These are phyloP conservation scores for Cryptococcus sp. DNA, from an alignment of 1,284 basidiomycete genomes.

Conservation along the genomic window DNA sequence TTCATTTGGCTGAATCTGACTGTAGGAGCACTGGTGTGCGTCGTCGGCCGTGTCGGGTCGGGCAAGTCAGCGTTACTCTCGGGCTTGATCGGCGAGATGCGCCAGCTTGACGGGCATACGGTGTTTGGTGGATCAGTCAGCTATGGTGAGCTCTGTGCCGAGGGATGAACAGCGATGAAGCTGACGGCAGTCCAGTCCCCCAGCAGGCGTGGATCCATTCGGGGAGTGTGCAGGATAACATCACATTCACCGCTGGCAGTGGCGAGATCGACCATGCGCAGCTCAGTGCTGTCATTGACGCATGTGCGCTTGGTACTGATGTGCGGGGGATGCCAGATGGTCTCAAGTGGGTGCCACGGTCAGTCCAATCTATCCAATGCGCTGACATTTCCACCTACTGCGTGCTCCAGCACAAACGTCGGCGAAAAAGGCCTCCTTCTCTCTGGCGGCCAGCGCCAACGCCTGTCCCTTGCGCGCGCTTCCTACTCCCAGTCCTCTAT, in stretches of 20 bases:
- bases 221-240: slow-evolving; percentile 58
- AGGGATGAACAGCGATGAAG: slow-evolving; percentile 21
- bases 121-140: slow-evolving; percentile 62
- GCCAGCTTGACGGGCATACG: slow-evolving; percentile 60
- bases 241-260: slow-evolving; percentile 30
- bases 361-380: neutral
- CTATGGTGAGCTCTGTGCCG: slow-evolving; percentile 52
- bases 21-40: slow-evolving; percentile 26
- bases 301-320: slow-evolving; percentile 32
- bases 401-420: slow-evolving; percentile 17
- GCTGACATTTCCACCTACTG: neutral
- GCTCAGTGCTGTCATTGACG: slow-evolving; percentile 21
- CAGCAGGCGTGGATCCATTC: slow-evolving; percentile 65
- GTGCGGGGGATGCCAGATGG: slow-evolving; percentile 26
- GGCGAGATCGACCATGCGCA: slow-evolving; percentile 22
- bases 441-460: slow-evolving; percentile 24
- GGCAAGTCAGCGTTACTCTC: slow-evolving; percentile 59
- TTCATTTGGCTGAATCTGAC: too few species aligned
- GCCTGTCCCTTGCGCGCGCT: slow-evolving; percentile 21
- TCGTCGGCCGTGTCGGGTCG: slow-evolving; percentile 40
- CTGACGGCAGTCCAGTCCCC: slow-evolving; percentile 41
- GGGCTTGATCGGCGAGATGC: slow-evolving; percentile 73
- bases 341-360: slow-evolving; percentile 7
- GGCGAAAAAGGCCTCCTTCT: slow-evolving; percentile 24
- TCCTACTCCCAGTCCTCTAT: slow-evolving; percentile 17